Percentiles rank a stretch among this genome's conserved stretches.
Conservation (phyloP, 228 moss, liverwort and hornwort species). For the Sphagnum magellanicum region DNA sequence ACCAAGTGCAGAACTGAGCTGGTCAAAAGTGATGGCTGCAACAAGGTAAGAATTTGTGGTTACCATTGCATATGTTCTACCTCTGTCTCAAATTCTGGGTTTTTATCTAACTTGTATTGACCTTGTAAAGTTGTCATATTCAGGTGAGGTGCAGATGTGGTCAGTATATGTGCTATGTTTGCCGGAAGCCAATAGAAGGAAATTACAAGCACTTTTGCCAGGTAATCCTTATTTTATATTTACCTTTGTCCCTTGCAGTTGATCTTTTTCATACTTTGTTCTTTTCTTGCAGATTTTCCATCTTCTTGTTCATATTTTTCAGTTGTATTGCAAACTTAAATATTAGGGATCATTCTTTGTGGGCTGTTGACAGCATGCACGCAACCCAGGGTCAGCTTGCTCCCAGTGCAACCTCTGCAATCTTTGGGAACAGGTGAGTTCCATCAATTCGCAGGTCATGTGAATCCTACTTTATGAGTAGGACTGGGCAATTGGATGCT, state of each 20-base stretch:
- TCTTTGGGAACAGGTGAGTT: slow-evolving; percentile 58
- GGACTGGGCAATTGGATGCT: no score
- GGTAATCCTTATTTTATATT: slow-evolving; percentile 11
- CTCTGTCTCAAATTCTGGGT: not conserved
- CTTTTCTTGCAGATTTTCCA: not conserved
- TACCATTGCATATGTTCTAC: not conserved
- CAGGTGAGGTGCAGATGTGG: slow-evolving; percentile 86
- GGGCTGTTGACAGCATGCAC: slow-evolving; percentile 39
- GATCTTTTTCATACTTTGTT: not conserved
- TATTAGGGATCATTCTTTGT: not conserved
- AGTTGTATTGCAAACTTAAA: not conserved
- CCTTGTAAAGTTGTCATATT: slow-evolving; percentile 2
- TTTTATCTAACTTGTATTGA: not conserved
- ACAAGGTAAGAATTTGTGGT: slow-evolving; percentile 44
- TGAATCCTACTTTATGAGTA: no score
- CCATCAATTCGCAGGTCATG: no score
- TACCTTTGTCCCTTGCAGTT: not conserved
- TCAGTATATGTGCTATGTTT: slow-evolving; percentile 72
- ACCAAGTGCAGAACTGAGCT: slow-evolving; percentile 66
- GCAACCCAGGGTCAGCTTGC: slow-evolving; percentile 30
- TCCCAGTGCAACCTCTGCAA: slow-evolving; percentile 42
- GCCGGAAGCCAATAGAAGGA: slow-evolving; percentile 48
- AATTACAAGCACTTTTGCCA: slow-evolving; percentile 75
- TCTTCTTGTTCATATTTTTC: not conserved
- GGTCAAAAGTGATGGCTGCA: slow-evolving; percentile 78